Conservation (phyloP, 1,139 yeast species). For the Yamadazyma membranifaciens region DNA sequence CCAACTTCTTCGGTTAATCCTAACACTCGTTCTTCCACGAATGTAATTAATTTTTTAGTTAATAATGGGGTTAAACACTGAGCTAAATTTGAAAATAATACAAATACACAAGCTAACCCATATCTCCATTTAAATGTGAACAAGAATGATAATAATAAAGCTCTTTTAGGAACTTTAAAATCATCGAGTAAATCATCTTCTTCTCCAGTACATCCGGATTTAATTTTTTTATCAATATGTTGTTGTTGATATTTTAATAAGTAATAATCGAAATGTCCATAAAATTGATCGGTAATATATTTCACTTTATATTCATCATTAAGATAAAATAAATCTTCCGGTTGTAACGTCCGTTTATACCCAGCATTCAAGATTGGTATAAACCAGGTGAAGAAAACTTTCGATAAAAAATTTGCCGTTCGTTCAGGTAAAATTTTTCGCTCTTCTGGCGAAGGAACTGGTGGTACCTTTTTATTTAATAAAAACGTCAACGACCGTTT, state of each 20-base stretch:
- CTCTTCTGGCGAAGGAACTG: slow-evolving; percentile 53
- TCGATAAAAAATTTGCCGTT: slow-evolving; percentile 28
- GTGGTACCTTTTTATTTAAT: slow-evolving; percentile 39
- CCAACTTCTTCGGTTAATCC: slow-evolving; percentile 24
- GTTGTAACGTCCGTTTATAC: slow-evolving; percentile 63
- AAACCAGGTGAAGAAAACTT: slow-evolving; percentile 57
- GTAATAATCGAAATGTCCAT: slow-evolving; percentile 34
- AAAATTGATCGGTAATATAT: slow-evolving; percentile 29
- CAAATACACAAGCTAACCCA: slow-evolving; percentile 19
- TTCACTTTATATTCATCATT: slow-evolving; percentile 54
- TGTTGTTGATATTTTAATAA: slow-evolving; percentile 21
- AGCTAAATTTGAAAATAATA: slow-evolving; percentile 19
- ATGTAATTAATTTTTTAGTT: slow-evolving; percentile 28
- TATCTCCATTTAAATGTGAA: slow-evolving; percentile 30
- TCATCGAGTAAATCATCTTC: slow-evolving; percentile 26
- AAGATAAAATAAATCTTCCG: slow-evolving; percentile 59
- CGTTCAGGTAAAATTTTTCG: slow-evolving; percentile 29
- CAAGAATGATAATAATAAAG: slow-evolving; percentile 20
- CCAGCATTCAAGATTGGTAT: slow-evolving; percentile 59
- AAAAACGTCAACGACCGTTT: slow-evolving; percentile 15
- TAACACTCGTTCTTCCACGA: slow-evolving; percentile 24
- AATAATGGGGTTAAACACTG: slow-evolving; percentile 28
- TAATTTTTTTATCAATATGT: slow-evolving; percentile 18
- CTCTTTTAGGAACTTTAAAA: slow-evolving; percentile 19
- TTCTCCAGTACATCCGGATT: slow-evolving; percentile 19